Conservation (phyloP, 495 filamentous ascomycete species). For the Penicillium coffeae region DNA sequence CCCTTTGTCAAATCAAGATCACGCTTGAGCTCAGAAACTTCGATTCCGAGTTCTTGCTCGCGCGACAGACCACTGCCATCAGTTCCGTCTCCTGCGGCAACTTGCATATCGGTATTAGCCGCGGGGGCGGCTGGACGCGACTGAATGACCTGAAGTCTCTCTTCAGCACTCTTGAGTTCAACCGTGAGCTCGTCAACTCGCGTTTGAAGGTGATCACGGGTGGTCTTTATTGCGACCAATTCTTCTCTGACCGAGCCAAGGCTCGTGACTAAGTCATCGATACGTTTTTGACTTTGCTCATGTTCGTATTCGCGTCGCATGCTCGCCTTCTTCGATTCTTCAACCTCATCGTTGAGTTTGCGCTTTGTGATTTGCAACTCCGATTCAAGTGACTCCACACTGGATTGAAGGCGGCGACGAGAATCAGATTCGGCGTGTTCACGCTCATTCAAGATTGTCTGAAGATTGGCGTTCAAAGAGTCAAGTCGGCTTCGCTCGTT, state of each 20-base stretch:
- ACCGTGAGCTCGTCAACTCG: constrained; percentile 84
- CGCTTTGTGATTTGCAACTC: constrained; percentile 76
- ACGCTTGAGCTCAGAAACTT: constrained; percentile 78
- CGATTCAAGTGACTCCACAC: constrained; percentile 69
- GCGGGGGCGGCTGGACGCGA: constrained; percentile 59
- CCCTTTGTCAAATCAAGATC: constrained; percentile 70
- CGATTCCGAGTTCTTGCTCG: constrained; percentile 81
- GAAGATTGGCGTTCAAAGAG: constrained; percentile 69
- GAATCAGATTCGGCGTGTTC: constrained; percentile 80
- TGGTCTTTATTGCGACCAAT: constrained; percentile 75
- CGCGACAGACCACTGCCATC: constrained; percentile 56
- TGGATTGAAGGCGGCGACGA: constrained; percentile 69
- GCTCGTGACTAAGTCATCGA: constrained; percentile 82
- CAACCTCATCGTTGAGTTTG: constrained; percentile 77
- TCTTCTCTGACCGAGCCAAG: constrained; percentile 77
- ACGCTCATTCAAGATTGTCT: constrained; percentile 84
- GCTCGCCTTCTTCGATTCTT: constrained; percentile 73
- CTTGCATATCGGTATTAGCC: constrained; percentile 28
- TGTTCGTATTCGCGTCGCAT: constrained; percentile 84
- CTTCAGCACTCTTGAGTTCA: constrained; percentile 82
- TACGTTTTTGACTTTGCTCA: constrained; percentile 77
- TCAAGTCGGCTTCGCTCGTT: constrained; percentile 82
- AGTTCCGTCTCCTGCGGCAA: constrained; percentile 31
- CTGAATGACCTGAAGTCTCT: constrained; percentile 74
- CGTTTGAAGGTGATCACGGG: constrained; percentile 79